These are phyloP conservation scores for Candida broadrunensis DNA, from an alignment of 805 yeast species.

Conservation along the genomic window DNA sequence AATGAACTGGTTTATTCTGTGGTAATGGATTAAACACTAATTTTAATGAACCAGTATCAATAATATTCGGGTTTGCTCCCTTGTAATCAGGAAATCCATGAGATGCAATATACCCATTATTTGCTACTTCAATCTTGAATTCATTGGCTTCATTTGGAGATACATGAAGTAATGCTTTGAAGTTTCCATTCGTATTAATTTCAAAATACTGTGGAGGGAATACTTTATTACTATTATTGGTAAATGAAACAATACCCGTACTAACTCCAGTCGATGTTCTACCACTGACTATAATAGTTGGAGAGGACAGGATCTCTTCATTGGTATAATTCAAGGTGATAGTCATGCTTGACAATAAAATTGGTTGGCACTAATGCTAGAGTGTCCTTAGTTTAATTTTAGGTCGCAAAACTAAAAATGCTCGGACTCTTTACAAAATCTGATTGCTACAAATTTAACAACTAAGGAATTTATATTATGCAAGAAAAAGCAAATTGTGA, in stretches of 20 bases:
- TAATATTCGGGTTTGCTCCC: slow-evolving; percentile 11
- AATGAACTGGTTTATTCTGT: slow-evolving; percentile 74
- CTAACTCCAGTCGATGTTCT: slow-evolving; percentile 11
- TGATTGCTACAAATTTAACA: too few relatives aligned
- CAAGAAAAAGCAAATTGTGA: too few relatives aligned
- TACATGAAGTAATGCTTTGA: slow-evolving; percentile 73
- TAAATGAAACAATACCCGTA: slow-evolving; percentile 28
- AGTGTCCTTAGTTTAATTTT: too few relatives aligned
- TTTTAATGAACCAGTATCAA: slow-evolving; percentile 21
- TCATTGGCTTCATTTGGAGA: slow-evolving; percentile 61
- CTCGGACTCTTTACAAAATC: too few relatives aligned
- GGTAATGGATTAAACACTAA: slow-evolving; percentile 45
- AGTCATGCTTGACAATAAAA: too few relatives aligned
- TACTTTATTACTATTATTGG: slow-evolving; percentile 30
- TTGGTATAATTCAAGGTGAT: slow-evolving; percentile 29
- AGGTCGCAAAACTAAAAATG: too few relatives aligned
- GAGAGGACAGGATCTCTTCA: slow-evolving; percentile 39
- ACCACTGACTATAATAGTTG: slow-evolving; percentile 37
- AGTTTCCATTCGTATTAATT: slow-evolving; percentile 56
- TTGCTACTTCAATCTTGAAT: slow-evolving; percentile 48
- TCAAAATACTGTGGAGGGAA: slow-evolving; percentile 75
- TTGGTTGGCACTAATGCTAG: too few relatives aligned
- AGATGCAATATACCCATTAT: slow-evolving; percentile 30
- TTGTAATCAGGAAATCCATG: slow-evolving; percentile 22
- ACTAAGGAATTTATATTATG: not conserved